Evolutionary conservation across 192 early-diverging fungal genomes (phyloP), one percentile per base, ranked within the genome.

Genomic region (Physocladia obscura): DNA sequence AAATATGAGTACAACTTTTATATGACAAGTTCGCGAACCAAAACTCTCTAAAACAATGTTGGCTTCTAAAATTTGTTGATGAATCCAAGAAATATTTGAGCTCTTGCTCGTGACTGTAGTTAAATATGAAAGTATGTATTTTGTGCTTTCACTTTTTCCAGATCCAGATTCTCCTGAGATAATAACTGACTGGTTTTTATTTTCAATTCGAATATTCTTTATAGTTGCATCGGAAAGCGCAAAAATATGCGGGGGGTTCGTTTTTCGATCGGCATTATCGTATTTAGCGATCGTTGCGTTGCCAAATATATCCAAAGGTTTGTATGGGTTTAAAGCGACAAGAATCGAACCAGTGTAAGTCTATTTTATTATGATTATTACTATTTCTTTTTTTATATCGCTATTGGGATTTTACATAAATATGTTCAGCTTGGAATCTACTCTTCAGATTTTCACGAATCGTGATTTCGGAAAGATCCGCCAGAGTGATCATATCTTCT

Each of bases 391-490:
- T 22, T 11, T 4, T 19, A 49, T 44, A 22, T 13, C 8, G 27
- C 6, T n/a, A 1, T 27, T 6, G 21, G n/a, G 60, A 19, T 17
- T 87, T 81, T 87, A 93, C 93, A 79, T 97, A 98, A 61, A 98
- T 96, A 67, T 91, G 85, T 58, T 80, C 87, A 69, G 90, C 89
- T 51, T 88, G 77, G 75, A 90, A 97, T 57, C 96, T 83, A 74
- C 88, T 88, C 77, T 88, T 85, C 69, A 98, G 75, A 81, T 97
- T 98, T 1, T 93, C 90, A 70, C 93, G 92, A 73, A 98, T 96
- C 34, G 89, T 87, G 31, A 90, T 90, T 82, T 98, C 95, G 50
- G 88, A 89, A 79, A 98, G 86, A 78, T 97, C 93, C 44, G 92
- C 89, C 84, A 98, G 78, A 68, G 94, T 84, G 4, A 91, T 95